phyloP scores from a whole-genome alignment of 2,329 filamentous ascomycete genomes.

The Cordyceps cateniannulata region DNA sequence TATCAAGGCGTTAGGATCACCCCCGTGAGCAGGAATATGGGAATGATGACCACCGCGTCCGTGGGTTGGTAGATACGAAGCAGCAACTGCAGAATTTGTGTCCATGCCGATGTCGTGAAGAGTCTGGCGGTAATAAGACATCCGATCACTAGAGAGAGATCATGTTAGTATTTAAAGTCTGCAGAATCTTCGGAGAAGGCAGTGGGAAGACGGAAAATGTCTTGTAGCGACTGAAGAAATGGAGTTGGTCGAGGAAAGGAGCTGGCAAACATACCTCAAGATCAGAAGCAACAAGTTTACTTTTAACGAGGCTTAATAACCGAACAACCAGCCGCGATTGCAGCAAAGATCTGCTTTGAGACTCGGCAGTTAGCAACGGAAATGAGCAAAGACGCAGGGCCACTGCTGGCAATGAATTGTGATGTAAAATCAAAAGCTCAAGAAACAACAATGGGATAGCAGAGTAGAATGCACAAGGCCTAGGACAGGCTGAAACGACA shows the following conservation, averaged over 20 bases:
- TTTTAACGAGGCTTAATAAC: conserved; percentile 24
- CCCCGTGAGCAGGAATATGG: conserved; percentile 24
- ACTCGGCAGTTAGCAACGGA: conserved; percentile 6
- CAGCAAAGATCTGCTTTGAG: conserved; percentile 23
- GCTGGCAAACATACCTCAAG: conserved; percentile 21
- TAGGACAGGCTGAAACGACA: background rate
- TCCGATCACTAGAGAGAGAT: conserved; percentile 17
- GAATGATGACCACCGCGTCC: conserved; percentile 23
- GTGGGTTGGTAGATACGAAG: conserved; percentile 26
- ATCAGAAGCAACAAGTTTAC: conserved; percentile 28
- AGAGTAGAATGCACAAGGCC: background rate
- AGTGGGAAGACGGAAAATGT: background rate
- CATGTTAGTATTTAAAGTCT: background rate
- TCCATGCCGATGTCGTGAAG: conserved; percentile 29
- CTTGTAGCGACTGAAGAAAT: background rate
- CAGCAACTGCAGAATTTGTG: conserved; percentile 23
- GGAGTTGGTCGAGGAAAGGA: background rate
- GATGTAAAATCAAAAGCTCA: background rate
- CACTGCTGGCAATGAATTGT: too few relatives aligned
- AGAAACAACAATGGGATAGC: background rate
- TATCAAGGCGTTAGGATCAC: conserved; percentile 26
- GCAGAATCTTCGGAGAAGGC: background rate
- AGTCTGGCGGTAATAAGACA: conserved; percentile 29
- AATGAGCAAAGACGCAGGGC: background rate
- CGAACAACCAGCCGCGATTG: conserved; percentile 22